Evolutionary conservation across 176 grass and related monocot genomes (phyloP).

Genomic region (Aegilops bicornis): DNA sequence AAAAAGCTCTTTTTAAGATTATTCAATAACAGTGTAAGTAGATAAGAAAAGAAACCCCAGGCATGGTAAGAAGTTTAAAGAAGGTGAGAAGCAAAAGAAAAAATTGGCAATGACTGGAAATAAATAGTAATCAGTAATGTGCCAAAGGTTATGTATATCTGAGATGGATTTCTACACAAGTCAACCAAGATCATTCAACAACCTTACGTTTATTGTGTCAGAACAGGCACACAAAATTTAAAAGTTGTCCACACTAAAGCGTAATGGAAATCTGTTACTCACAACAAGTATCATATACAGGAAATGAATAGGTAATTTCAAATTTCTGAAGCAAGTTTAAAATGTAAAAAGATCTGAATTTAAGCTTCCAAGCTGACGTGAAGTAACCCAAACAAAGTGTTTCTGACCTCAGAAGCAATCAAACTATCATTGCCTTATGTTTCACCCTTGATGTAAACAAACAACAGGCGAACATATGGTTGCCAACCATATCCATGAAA

Average conservation of each 20-base stretch:
- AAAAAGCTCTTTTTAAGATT: not conserved
- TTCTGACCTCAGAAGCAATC: not conserved
- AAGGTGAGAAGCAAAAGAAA: not conserved
- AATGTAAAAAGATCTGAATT: not conserved
- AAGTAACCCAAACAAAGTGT: not conserved
- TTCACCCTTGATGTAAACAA: conserved; percentile 16
- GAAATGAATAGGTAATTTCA: not conserved
- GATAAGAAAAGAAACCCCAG: not conserved
- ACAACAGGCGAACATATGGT: not conserved
- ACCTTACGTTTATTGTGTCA: not conserved
- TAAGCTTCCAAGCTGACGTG: not conserved
- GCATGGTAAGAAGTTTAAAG: not conserved
- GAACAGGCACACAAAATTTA: not conserved
- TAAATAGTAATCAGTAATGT: not conserved
- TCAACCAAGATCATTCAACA: conserved; percentile 4
- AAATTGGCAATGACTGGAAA: conserved; percentile 8
- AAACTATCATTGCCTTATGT: not conserved
- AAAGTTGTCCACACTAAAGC: not conserved
- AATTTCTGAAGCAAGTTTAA: not conserved
- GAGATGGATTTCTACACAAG: not conserved
- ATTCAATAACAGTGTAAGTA: not conserved
- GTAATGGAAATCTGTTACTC: not conserved
- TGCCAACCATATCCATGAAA: conserved; percentile 4
- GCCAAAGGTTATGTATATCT: not conserved
- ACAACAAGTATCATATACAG: not conserved